Base-by-base conservation (phyloP, 2,329 filamentous ascomycete genomes). In the Alternaria dauci region DNA sequence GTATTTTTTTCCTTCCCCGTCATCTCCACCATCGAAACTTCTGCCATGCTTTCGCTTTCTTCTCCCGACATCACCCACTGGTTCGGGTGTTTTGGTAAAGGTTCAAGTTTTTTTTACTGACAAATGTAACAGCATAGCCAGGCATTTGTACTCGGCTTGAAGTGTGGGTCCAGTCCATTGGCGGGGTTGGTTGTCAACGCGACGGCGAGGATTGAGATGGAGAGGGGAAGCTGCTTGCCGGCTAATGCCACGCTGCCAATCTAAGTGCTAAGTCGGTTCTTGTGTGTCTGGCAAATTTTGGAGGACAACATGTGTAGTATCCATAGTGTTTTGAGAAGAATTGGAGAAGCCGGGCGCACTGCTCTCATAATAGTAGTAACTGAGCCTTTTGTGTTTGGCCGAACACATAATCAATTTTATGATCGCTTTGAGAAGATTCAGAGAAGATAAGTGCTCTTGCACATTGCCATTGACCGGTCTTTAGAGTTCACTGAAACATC, bases 151-250 rank as follows among this genome's bases (percentile, higher is more conserved):
- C 30, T 69, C 11, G 69, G 69, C 0, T 36, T 71, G 34, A 71
- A 70, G 42, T 71, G 69, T 44, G 69, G 69, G 4, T 69, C 67
- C 2, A 67, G 63, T 30, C 61, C 67, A 8, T 44, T 71, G 16
- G 67, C 62, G 3, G 55, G 61, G 18, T n/a, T 70, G 20, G 56
- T 71, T 5, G 56, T 66, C 4, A 71, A 71, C 44, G 64, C 69
- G 8, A 70, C 69, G 11, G 64, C 67, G 23, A 59, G 67, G 11
- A 71, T 71, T 18, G 67, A 70, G 25, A 51, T 54, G 26, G 39
- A 36, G 12, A 51, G 60, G 36, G 69, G 69, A 1, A 56, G 62
- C 2, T 71, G 69, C 52, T 48, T 71, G 16, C 59, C 63, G 6
- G 67, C 66, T 4, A 71, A 71, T 50, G 50, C 52, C 3, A 69